Conservation (phyloP, 1,139 yeast species). For the Magnusiomyces fungicola region DNA sequence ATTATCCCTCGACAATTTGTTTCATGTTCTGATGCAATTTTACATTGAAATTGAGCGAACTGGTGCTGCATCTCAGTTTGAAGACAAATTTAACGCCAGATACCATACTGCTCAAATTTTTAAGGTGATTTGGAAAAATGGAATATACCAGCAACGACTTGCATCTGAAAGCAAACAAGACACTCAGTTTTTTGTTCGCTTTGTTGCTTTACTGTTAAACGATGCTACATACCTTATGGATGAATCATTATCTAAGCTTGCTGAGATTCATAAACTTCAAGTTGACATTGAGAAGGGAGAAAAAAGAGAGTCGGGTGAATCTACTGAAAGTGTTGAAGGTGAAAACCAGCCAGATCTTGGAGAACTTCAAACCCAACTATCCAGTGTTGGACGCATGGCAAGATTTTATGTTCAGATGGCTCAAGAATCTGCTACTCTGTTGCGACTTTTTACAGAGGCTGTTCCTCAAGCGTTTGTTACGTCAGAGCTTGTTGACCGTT, state of each 20-base stretch:
- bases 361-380: constrained; percentile 34
- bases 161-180: constrained; percentile 46
- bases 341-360: background rate
- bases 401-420: constrained; percentile 76
- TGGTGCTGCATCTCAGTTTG: constrained; percentile 90
- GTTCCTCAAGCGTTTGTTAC: constrained; percentile 83
- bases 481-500: constrained; percentile 84
- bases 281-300: constrained; percentile 36
- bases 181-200: constrained; percentile 67
- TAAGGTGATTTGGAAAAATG: constrained; percentile 76
- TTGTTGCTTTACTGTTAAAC: constrained; percentile 89
- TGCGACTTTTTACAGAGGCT: constrained; percentile 74
- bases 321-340: background rate
- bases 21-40: constrained; percentile 79
- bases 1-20: constrained; percentile 55
- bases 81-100: constrained; percentile 89
- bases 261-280: constrained; percentile 70
- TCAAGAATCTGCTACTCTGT: constrained; percentile 71
- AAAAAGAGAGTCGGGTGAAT: background rate
- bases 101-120: constrained; percentile 78
- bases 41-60: constrained; percentile 95
- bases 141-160: constrained; percentile 59
- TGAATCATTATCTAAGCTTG: constrained; percentile 76
- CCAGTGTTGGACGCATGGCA: constrained; percentile 67
- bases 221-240: constrained; percentile 89